Evolutionary conservation across 768 basidiomycete genomes (phyloP).

Genomic region (Boletus subparvulus): DNA sequence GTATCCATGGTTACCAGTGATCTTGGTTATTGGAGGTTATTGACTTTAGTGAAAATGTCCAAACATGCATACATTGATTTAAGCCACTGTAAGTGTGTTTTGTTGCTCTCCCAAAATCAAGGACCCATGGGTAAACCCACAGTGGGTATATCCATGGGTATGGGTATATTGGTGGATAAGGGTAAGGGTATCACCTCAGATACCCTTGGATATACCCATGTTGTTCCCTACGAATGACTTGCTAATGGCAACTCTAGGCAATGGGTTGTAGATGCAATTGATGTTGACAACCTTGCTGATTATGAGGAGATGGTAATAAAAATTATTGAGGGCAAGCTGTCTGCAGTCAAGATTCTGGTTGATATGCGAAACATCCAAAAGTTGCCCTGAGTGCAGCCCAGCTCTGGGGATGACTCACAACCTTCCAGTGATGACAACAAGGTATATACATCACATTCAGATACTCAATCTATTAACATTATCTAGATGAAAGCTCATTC

Average conservation of each 20-base stretch:
- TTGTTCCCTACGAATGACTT: too few relatives aligned
- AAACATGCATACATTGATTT: too few relatives aligned
- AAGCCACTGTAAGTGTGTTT: too few relatives aligned
- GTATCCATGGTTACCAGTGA: too few relatives aligned
- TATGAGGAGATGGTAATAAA: background rate
- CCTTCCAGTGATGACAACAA: background rate
- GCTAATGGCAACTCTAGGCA: background rate
- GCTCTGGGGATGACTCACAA: background rate
- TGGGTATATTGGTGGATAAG: too few relatives aligned
- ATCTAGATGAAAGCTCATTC: background rate
- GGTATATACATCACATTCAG: background rate
- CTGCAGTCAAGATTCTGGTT: background rate
- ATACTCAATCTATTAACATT: background rate
- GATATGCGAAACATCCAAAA: background rate
- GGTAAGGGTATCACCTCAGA: too few relatives aligned
- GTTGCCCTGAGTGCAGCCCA: background rate
- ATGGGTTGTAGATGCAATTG: background rate
- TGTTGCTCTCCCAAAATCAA: too few relatives aligned
- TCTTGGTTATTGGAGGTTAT: too few relatives aligned
- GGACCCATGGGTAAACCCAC: too few relatives aligned
- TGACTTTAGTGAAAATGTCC: too few relatives aligned
- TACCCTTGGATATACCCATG: too few relatives aligned
- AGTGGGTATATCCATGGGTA: too few relatives aligned
- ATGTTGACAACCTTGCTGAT: background rate
- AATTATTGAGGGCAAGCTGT: background rate